Evolutionary conservation across 1,284 basidiomycete species (phyloP), one percentile per base, ranked within the genome.

Genomic region (Moesziomyces antarcticus): DNA sequence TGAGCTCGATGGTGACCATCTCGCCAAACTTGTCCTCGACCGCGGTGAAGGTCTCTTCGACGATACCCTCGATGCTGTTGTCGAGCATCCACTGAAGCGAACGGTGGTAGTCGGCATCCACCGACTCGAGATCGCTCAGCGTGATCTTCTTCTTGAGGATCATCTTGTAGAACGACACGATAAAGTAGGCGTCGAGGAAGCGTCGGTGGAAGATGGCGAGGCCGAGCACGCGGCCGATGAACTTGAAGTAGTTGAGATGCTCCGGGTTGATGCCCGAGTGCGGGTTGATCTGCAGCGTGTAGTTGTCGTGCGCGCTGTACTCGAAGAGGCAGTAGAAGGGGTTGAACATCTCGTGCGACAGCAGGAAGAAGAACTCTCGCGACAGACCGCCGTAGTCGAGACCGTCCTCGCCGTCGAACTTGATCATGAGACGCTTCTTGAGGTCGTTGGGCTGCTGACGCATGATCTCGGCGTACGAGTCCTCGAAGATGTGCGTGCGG

Each of bases 131-230:
- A 59, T 84, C 82, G 47, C 61, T 63, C 16, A 84, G 68, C 24
- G 78, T 78, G 59, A 84, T 83, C 78, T 82, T 82, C 71, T 84
- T 84, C 71, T 83, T 83, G 50, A 84, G 69, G 41, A 84, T 93
- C 94, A 96, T 97, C 89, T 99, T 99, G 89, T 99, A 99, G 88
- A 99, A 96, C 75, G 93, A 94, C 49, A 94, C 91, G 71, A 99
- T 96, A 84, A 99, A 99, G 88, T 99, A 99, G 46, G 96, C 95
- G 82, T 99, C 97, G 57, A 99, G 87, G 90, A 99, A 99, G 11
- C 96, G 91, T 76, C 95, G 90, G 85, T 99, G 97, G 90, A 97
- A 99, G 85, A 99, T 97, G 58, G 93, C 95, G 21, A 98, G 88
- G 66, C 95, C 96, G 75, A 98, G 88, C 67, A 91, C 91, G 56